These are phyloP conservation scores for Aspergillus phoenicis DNA, from an alignment of 2,329 filamentous ascomycete species.

Conservation along the genomic window DNA sequence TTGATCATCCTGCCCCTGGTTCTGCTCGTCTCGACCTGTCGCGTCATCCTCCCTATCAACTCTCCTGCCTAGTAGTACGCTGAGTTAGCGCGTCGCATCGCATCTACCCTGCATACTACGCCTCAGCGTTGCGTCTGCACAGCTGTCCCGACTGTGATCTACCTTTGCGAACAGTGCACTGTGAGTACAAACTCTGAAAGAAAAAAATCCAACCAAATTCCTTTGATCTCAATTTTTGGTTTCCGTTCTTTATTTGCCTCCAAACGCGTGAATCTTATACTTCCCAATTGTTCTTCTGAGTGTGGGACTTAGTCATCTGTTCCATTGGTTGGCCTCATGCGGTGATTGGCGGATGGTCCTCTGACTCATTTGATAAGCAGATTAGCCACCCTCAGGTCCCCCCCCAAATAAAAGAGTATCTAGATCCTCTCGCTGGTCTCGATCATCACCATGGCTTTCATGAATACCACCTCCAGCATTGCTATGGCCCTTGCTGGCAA, in stretches of 20 bases:
- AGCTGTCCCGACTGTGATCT: conserved; percentile 13
- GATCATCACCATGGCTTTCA: conserved; percentile 46
- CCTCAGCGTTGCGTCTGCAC: conserved; percentile 20
- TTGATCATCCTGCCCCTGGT: conserved; percentile 2
- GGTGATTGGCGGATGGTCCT: conserved; percentile 19
- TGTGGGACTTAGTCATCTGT: background rate
- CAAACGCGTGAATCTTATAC: background rate
- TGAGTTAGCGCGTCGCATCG: conserved; percentile 27
- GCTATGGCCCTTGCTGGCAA: conserved; percentile 54
- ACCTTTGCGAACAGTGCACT: conserved; percentile 11
- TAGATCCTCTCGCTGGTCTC: conserved; percentile 3
- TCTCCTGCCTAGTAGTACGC: conserved; percentile 11
- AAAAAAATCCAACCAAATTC: background rate
- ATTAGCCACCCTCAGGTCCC: conserved; percentile 22
- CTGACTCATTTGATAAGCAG: conserved; percentile 29
- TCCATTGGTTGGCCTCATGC: conserved; percentile 8
- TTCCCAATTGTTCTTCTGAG: background rate
- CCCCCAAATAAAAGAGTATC: background rate
- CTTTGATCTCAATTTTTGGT: background rate
- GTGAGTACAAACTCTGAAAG: conserved; percentile 16
- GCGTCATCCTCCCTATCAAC: conserved; percentile 17
- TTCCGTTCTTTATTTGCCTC: conserved; percentile 5
- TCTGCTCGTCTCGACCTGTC: conserved; percentile 12
- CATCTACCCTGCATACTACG: conserved; percentile 20
- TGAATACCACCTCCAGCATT: conserved; percentile 48